Conservation (phyloP, 2,329 filamentous ascomycete genomes). For the Sarocladium strictum region DNA sequence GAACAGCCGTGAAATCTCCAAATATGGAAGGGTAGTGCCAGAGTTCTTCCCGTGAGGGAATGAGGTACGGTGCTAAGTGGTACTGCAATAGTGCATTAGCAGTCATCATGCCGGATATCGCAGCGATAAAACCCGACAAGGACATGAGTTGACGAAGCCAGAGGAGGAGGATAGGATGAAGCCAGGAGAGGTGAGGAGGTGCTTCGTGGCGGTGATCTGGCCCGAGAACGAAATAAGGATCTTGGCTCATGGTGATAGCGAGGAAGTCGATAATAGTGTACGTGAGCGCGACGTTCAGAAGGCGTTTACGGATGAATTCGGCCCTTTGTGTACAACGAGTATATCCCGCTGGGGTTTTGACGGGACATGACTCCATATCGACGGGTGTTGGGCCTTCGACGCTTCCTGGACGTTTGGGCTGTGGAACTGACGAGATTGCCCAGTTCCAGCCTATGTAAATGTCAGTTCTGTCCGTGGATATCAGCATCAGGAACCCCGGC, state of each 20-base stretch:
- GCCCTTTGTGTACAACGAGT: slow-evolving; percentile 33
- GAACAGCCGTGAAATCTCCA: slow-evolving; percentile 47
- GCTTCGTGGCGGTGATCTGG: slow-evolving; percentile 26
- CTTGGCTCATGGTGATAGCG: slow-evolving; percentile 63
- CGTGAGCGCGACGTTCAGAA: slow-evolving; percentile 41
- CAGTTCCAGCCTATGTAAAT: slow-evolving; percentile 48
- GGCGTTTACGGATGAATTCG: slow-evolving; percentile 38
- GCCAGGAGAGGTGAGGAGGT: slow-evolving; percentile 30
- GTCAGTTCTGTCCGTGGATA: background rate
- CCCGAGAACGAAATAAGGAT: slow-evolving; percentile 68
- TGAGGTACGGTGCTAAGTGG: slow-evolving; percentile 40
- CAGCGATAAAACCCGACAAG: slow-evolving; percentile 49
- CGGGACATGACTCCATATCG: slow-evolving; percentile 34
- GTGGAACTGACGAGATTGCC: slow-evolving; percentile 44
- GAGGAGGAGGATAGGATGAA: slow-evolving; percentile 41
- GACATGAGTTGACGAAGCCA: slow-evolving; percentile 52
- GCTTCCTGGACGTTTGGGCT: slow-evolving; percentile 31
- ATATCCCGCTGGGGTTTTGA: slow-evolving; percentile 39
- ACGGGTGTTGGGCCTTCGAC: slow-evolving; percentile 26
- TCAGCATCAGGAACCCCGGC: background rate
- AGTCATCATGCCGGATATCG: slow-evolving; percentile 56
- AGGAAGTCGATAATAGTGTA: slow-evolving; percentile 67
- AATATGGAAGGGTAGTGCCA: slow-evolving; percentile 51
- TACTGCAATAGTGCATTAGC: slow-evolving; percentile 53
- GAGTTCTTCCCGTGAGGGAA: slow-evolving; percentile 44